phyloP scores from a whole-genome alignment of 2,329 filamentous ascomycete genomes.

The Gremmenia infestans region DNA sequence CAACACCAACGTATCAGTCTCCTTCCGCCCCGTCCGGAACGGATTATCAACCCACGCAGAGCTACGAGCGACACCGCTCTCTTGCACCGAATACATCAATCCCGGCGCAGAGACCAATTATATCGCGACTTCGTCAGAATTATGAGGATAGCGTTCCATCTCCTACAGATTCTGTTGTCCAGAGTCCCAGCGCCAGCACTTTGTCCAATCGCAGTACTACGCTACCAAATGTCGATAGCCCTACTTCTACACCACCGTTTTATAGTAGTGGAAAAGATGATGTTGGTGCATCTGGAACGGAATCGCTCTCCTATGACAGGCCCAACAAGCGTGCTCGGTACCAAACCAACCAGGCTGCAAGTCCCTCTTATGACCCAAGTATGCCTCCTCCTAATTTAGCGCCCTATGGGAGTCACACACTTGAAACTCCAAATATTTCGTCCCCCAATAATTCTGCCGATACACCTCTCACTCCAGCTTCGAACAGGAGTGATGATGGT shows the following conservation, averaged over 20 bases:
- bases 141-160: conserved; percentile 15
- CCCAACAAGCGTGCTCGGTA: conserved; percentile 22
- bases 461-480: conserved; percentile 37
- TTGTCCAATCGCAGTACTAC: conserved; percentile 11
- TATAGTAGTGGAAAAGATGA: conserved; percentile 9
- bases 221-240: conserved; percentile 13
- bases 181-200: conserved; percentile 12
- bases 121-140: conserved; percentile 12
- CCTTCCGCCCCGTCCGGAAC: conserved; percentile 1
- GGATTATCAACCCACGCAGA: conserved; percentile 17
- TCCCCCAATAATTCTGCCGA: conserved; percentile 3
- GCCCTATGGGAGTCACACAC: conserved; percentile 6
- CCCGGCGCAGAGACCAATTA: background rate
- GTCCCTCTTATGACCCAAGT: conserved; percentile 4
- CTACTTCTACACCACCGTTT: conserved; percentile 13
- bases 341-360: conserved; percentile 6
- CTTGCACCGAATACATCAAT: conserved; percentile 6
- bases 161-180: conserved; percentile 22
- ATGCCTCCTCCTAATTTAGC: conserved; percentile 23
- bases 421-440: conserved; percentile 7
- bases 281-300: background rate
- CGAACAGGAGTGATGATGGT: conserved; percentile 40
- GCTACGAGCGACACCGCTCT: conserved; percentile 22
- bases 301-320: conserved; percentile 8
- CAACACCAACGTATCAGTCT: conserved; percentile 7